Percentiles rank a stretch among this genome's conserved stretches.
Evolutionary conservation across 2,329 filamentous ascomycete genomes (phyloP).

Genomic region (Arthrinium phaeospermum): DNA sequence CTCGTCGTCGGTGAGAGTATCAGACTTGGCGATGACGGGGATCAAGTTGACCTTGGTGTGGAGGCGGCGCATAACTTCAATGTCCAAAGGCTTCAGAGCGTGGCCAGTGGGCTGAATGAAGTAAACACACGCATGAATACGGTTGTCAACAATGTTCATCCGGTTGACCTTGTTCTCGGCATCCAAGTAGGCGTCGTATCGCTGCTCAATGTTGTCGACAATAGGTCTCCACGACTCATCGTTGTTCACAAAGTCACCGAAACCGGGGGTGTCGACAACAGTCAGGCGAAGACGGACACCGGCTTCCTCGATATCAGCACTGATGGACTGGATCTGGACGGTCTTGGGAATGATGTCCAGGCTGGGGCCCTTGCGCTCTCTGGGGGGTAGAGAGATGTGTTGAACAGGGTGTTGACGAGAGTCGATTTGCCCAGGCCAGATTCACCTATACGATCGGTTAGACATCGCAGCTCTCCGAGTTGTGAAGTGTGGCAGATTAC

Average conservation of each 20-base stretch:
- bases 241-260: constrained; percentile 99
- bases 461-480: not conserved
- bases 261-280: constrained; percentile 96
- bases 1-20: constrained; percentile 97
- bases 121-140: constrained; percentile 98
- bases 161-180: constrained; percentile 99
- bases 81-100: constrained; percentile 96
- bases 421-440: constrained; percentile 99
- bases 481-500: constrained; percentile 41
- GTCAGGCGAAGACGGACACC: constrained; percentile 95
- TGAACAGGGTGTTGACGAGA: constrained; percentile 98
- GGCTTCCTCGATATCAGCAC: constrained; percentile 97
- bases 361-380: constrained; percentile 97
- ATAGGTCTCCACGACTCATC: constrained; percentile 99
- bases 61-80: constrained; percentile 98
- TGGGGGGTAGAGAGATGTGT: constrained; percentile 99
- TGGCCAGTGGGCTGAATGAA: constrained; percentile 99
- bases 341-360: constrained; percentile 99
- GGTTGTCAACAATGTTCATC: constrained; percentile 99
- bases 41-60: constrained; percentile 99
- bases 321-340: constrained; percentile 92
- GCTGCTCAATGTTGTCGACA: constrained; percentile 99
- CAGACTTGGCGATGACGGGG: constrained; percentile 97
- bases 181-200: constrained; percentile 97
- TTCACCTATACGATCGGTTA: constrained; percentile 70